Conservation (phyloP, 1,284 basidiomycete genomes). For the Wolfiporia cocos region DNA sequence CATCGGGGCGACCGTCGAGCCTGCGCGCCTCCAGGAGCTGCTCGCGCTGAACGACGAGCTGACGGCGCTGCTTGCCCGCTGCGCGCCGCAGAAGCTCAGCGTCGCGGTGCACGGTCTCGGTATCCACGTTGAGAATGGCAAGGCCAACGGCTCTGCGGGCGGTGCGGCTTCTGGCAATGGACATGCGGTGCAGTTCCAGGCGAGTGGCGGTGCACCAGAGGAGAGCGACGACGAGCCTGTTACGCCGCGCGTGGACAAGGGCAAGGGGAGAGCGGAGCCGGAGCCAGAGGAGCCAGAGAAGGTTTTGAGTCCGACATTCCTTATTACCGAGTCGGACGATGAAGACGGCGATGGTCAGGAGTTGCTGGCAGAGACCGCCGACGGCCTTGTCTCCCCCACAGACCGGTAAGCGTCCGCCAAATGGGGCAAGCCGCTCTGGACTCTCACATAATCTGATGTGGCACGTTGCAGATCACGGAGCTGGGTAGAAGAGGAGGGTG, state of each 20-base stretch:
- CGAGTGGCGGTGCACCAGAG: constrained; percentile 17
- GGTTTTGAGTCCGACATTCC: constrained; percentile 66
- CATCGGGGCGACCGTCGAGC: constrained; percentile 56
- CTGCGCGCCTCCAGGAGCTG: constrained; percentile 54
- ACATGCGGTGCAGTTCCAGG: constrained; percentile 16
- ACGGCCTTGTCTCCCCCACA: constrained; percentile 41
- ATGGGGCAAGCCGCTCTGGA: neutral
- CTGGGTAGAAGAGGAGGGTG: constrained; percentile 86
- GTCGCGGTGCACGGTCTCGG: constrained; percentile 46
- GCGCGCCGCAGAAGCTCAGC: constrained; percentile 28
- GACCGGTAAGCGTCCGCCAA: constrained; percentile 45
- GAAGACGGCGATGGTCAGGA: constrained; percentile 54
- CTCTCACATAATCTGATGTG: neutral
- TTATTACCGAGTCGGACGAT: constrained; percentile 50
- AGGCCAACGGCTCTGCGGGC: constrained; percentile 4
- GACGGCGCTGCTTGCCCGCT: constrained; percentile 41
- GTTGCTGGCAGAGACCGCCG: constrained; percentile 28
- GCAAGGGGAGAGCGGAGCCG: constrained; percentile 63
- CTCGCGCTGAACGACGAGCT: constrained; percentile 71
- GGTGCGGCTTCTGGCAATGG: constrained; percentile 12
- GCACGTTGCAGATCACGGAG: constrained; percentile 54
- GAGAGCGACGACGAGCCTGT: constrained; percentile 37
- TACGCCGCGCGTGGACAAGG: constrained; percentile 68
- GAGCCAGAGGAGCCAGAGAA: constrained; percentile 62
- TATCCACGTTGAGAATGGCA: constrained; percentile 22